Evolutionary conservation across 257 asterid species (phyloP).

Genomic region (Leonotis leonurus): DNA sequence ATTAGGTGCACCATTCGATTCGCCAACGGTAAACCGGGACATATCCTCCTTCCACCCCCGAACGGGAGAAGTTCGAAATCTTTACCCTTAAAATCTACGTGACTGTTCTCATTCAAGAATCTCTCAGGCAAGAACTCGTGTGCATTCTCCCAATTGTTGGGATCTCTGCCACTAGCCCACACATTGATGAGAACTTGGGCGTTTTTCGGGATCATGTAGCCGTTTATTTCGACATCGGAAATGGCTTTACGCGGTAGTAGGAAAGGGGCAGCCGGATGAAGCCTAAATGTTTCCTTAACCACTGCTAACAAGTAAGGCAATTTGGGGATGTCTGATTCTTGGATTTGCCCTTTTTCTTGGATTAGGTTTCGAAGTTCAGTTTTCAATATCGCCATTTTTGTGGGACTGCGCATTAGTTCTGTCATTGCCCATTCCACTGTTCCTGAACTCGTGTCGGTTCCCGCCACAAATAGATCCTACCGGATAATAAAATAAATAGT

Average conservation of each 20-base stretch:
- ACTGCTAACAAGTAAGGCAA: not conserved
- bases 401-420: not conserved
- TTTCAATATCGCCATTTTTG: not conserved
- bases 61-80: not conserved
- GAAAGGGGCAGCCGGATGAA: not conserved
- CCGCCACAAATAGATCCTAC: not conserved
- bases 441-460: not conserved
- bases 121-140: not conserved
- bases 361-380: not conserved
- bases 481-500: no score
- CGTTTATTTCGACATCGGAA: not conserved
- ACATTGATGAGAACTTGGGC: not conserved
- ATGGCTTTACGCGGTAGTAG: not conserved
- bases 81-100: not conserved
- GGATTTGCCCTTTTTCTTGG: not conserved
- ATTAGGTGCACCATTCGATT: not conserved
- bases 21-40: not conserved
- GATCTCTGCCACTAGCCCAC: not conserved
- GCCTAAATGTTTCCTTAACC: not conserved
- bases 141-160: not conserved
- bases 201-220: not conserved
- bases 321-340: not conserved
- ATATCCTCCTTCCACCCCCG: not conserved
- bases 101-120: not conserved
- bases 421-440: slow-evolving; percentile 1